These are phyloP conservation scores for Phaseolus lunatus DNA, from an alignment of 306 rosid species.

Conservation along the genomic window DNA sequence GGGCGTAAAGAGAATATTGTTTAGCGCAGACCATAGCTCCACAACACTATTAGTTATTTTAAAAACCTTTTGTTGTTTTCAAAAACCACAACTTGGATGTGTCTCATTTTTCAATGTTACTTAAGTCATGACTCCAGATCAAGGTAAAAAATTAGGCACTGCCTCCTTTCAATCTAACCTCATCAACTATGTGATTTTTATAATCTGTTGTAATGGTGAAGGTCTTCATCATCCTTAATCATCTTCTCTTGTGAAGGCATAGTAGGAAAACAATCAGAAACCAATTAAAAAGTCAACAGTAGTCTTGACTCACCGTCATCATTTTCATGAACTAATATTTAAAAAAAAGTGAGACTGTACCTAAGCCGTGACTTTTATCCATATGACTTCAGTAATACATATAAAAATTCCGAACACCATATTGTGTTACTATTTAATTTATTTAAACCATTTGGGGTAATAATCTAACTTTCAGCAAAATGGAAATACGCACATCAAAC, in stretches of 20 bases:
- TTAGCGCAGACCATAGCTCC: background rate
- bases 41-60: conserved; percentile 1
- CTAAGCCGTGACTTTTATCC: background rate
- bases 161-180: background rate
- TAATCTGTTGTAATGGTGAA: background rate
- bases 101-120: background rate
- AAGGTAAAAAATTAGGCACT: background rate
- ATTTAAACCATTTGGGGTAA: conserved; percentile 21
- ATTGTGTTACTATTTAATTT: conserved; percentile 16
- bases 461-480: conserved; percentile 32
- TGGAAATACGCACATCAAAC: conserved; percentile 29
- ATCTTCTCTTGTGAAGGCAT: background rate
- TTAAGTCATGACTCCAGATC: background rate
- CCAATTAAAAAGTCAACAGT: background rate
- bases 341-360: background rate
- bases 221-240: background rate
- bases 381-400: background rate
- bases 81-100: background rate
- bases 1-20: background rate
- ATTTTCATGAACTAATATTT: background rate
- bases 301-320: background rate
- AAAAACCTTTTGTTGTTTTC: background rate
- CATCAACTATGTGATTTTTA: conserved; percentile 6
- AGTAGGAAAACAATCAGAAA: background rate
- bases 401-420: conserved; percentile 6